phyloP scores from a whole-genome alignment of 345 rosid species.

The Camelina neglecta region DNA sequence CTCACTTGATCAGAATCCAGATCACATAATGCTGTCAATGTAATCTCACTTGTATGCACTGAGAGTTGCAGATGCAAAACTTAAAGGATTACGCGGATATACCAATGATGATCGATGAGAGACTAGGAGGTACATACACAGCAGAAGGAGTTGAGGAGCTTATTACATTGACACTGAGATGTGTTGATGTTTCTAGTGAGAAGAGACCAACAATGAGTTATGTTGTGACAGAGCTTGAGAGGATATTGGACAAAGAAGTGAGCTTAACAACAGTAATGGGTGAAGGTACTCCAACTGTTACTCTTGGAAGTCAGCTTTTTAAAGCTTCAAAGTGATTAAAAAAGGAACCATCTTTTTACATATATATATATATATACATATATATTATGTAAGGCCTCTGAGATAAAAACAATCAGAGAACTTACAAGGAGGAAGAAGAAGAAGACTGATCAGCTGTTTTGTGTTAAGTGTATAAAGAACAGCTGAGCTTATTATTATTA shows the following conservation, averaged over 20 bases:
- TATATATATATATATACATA: constrained; percentile 35
- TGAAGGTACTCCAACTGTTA: constrained; percentile 80
- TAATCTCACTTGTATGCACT: constrained; percentile 25
- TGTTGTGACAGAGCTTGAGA: constrained; percentile 77
- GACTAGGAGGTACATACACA: constrained; percentile 73
- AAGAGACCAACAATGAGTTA: constrained; percentile 76
- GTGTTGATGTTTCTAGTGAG: constrained; percentile 77
- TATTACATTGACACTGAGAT: constrained; percentile 58
- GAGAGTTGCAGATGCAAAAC: constrained; percentile 60
- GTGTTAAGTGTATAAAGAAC: constrained; percentile 75
- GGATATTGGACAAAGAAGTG: constrained; percentile 77
- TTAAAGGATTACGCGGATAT: constrained; percentile 54
- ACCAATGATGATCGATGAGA: constrained; percentile 64
- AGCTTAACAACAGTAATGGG: constrained; percentile 84
- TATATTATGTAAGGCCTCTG: constrained; percentile 29
- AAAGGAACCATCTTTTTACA: constrained; percentile 45
- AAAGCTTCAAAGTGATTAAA: constrained; percentile 52
- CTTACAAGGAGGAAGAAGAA: constrained; percentile 32
- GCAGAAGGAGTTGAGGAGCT: constrained; percentile 82
- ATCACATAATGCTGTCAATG: not conserved
- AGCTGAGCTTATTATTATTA: constrained; percentile 54
- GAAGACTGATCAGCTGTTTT: constrained; percentile 65
- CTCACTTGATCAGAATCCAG: not conserved
- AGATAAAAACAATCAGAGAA: constrained; percentile 38
- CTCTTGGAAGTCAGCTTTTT: constrained; percentile 89